Evolutionary conservation across 2,329 filamentous ascomycete genomes (phyloP).

Genomic region (Fusarium zealandicum): DNA sequence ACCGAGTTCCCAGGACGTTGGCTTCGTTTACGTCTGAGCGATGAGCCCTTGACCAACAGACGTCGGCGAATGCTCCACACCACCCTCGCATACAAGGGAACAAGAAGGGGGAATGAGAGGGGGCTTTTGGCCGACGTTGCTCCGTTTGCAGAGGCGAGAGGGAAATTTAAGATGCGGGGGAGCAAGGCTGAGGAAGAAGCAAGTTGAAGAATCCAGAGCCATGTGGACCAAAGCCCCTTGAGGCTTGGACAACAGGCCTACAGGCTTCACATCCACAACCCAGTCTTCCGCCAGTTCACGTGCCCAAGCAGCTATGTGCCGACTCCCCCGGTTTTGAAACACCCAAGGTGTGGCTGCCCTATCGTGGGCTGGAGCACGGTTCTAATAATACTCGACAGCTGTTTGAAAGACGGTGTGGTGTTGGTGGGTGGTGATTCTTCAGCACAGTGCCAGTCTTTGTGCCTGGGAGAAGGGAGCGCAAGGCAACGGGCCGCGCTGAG

Average conservation of each 20-base stretch:
- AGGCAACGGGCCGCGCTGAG: conserved; percentile 11
- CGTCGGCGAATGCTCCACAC: conserved; percentile 8
- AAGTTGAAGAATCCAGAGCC: conserved; percentile 11
- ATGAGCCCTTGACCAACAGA: conserved; percentile 26
- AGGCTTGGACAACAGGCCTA: conserved; percentile 5
- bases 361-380: conserved; percentile 1
- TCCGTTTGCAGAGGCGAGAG: background rate
- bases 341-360: conserved; percentile 12
- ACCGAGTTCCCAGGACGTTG: conserved; percentile 13
- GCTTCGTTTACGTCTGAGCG: conserved; percentile 20
- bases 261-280: conserved; percentile 1
- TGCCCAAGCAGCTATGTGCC: background rate
- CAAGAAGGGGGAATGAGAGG: background rate
- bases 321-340: background rate
- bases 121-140: no score
- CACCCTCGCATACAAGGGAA: conserved; percentile 1
- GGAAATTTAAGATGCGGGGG: background rate
- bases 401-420: background rate
- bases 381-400: conserved; percentile 22
- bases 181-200: conserved; percentile 6
- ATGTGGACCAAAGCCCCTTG: conserved; percentile 2
- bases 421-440: background rate
- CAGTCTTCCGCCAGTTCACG: background rate
- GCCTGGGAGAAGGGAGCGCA: conserved; percentile 11
- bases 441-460: background rate